Evolutionary conservation across 805 yeast genomes (phyloP), one percentile per base, ranked within the genome.

Genomic region (Sugiyamaella boreocaroliniensis): DNA sequence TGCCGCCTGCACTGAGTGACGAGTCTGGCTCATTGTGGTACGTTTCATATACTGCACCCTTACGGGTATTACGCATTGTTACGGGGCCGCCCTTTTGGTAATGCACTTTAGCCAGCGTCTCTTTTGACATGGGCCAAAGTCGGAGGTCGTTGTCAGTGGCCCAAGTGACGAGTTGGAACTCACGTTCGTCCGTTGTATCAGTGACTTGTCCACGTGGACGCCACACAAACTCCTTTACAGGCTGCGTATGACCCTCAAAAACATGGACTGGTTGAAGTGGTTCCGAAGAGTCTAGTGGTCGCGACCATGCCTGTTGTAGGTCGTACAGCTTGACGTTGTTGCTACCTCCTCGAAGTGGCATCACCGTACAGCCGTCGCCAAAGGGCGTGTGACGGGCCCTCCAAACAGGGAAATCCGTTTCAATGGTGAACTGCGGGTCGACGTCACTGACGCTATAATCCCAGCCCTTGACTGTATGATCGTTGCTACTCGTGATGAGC

Each of bases 121-220:
- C 72, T 2, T 78, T 78, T 14, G 73, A 64, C 15, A 81, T 68
- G 0, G 89, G 85, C 97, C 97, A 92, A 47, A 90, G 69, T 55
- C 90, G 75, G 54, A 93, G 71, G 64, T 88, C 95, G 59, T 83
- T 80, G 64, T 93, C 98, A 49, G 86, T 82, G 1, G 95, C 84
- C 97, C 98, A 92, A 0, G 98, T 88, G 1, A 93, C 92, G 48
- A 93, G 68, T 66, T 93, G 98, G 64, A 80, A 93, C 54, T 90
- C 96, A 51, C 92, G 74, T 70, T 87, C 89, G 59, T 82, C 83
- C 12, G 40, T 37, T 12, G 77, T 61, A 0, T 63, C 66, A 1
- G 73, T 65, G 44, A 72, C 72, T 2, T 72, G 66, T 52, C 81
- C 78, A 40, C 89, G 74, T 7, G 80, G 72, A 58, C 98, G 74